Conservation (phyloP, 306 rosid genomes). For the Fragaria nilgerrensis region DNA sequence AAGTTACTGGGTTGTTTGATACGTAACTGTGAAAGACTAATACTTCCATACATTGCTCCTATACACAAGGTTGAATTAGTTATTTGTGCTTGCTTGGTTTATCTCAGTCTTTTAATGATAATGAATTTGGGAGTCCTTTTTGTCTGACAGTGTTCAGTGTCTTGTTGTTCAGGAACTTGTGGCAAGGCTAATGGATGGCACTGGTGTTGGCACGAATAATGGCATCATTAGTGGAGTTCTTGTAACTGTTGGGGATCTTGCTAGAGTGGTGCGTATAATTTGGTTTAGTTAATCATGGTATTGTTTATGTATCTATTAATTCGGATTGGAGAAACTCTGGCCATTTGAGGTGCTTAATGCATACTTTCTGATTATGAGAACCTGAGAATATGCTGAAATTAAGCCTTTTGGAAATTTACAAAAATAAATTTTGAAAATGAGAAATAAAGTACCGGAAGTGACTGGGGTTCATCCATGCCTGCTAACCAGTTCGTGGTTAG, state of each 20-base stretch:
- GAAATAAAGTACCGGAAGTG: slow-evolving; percentile 3
- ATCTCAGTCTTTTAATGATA: neutral
- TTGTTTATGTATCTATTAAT: neutral
- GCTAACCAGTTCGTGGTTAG: neutral
- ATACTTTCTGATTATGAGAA: neutral
- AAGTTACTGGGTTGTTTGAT: slow-evolving; percentile 93
- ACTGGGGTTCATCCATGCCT: neutral
- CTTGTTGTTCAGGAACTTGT: slow-evolving; percentile 74
- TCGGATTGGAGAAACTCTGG: neutral
- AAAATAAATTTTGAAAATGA: neutral
- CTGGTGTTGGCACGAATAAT: slow-evolving; percentile 60
- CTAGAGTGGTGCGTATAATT: slow-evolving; percentile 83
- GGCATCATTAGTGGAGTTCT: slow-evolving; percentile 96
- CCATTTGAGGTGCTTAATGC: neutral
- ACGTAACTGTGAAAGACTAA: slow-evolving; percentile 89
- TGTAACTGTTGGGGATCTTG: slow-evolving; percentile 97
- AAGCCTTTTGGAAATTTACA: neutral
- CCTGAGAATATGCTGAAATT: neutral
- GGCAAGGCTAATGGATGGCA: slow-evolving; percentile 75
- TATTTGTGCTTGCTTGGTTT: slow-evolving; percentile 16
- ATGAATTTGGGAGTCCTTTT: slow-evolving; percentile 2
- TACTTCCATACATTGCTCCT: slow-evolving; percentile 94
- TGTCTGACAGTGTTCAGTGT: slow-evolving; percentile 24
- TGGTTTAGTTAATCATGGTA: slow-evolving; percentile 21
- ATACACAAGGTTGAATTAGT: slow-evolving; percentile 73